phyloP scores from a whole-genome alignment of 2,329 filamentous ascomycete genomes.

The Sporothrix luriei region DNA sequence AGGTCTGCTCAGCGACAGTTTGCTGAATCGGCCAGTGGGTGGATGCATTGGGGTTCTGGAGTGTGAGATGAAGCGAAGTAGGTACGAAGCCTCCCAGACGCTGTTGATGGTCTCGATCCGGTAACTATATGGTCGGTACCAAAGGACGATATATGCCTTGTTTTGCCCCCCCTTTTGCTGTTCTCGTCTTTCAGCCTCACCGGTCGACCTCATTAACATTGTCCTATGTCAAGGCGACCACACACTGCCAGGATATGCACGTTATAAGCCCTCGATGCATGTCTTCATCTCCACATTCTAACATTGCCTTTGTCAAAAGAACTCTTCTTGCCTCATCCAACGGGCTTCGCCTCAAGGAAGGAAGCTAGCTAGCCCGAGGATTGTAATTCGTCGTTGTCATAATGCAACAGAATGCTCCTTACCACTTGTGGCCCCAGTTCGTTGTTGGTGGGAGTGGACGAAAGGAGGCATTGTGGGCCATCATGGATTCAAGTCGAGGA shows the following conservation, averaged over 20 bases:
- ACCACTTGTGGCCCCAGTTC: not conserved
- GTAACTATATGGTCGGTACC: not conserved
- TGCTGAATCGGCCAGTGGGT: constrained; percentile 29
- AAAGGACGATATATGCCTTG: not conserved
- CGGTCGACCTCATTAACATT: not conserved
- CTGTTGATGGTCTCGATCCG: too few species aligned
- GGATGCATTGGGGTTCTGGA: constrained; percentile 30
- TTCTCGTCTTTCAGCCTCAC: not conserved
- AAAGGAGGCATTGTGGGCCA: not conserved
- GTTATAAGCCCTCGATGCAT: not conserved
- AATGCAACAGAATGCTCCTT: not conserved
- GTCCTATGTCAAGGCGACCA: not conserved
- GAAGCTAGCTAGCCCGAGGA: not conserved
- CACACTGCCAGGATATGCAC: not conserved
- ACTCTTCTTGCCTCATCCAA: not conserved
- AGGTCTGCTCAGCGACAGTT: constrained; percentile 30
- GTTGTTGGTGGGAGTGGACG: not conserved
- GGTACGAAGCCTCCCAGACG: not conserved
- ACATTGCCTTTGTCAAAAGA: not conserved
- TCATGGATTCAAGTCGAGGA: not conserved
- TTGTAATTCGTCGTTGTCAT: too few species aligned
- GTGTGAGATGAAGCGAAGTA: not conserved
- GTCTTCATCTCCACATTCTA: not conserved
- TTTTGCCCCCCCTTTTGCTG: not conserved
- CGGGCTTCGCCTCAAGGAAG: not conserved